Conservation (phyloP, 179 eudicot species). For the Carnegiea gigantea region DNA sequence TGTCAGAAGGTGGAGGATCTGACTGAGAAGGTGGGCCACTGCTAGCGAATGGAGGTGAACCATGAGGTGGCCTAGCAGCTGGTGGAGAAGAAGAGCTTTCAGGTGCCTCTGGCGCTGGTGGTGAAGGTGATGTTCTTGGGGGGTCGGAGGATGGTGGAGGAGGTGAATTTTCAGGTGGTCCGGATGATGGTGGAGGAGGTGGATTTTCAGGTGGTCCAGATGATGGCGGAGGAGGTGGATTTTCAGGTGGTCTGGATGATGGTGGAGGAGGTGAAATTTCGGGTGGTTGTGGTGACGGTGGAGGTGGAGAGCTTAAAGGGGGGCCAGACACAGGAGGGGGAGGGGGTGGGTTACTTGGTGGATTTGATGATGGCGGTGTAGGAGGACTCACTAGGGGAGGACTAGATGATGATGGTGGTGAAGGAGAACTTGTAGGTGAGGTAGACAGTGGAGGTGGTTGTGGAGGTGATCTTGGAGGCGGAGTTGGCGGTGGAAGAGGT, state of each 20-base stretch:
- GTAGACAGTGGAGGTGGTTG: not conserved
- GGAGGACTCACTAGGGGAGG: constrained; percentile 31
- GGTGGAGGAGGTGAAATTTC: constrained; percentile 32
- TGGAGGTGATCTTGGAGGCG: constrained; percentile 22
- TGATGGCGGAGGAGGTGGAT: constrained; percentile 39
- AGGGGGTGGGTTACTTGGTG: constrained; percentile 22
- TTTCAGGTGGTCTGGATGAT: constrained; percentile 22
- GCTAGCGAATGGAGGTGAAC: constrained; percentile 22
- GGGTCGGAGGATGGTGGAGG: constrained; percentile 31
- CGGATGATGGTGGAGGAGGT: constrained; percentile 31
- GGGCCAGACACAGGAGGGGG: constrained; percentile 25
- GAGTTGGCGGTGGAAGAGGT: constrained; percentile 26
- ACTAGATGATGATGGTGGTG: constrained; percentile 28
- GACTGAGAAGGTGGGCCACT: constrained; percentile 12
- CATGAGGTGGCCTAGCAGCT: constrained; percentile 23
- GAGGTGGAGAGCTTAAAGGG: constrained; percentile 29
- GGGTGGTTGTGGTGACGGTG: constrained; percentile 22
- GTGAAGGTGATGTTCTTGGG: constrained; percentile 34
- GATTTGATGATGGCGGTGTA: constrained; percentile 21
- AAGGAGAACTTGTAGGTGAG: constrained; percentile 22
- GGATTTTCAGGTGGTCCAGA: constrained; percentile 18
- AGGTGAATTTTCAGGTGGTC: constrained; percentile 22
- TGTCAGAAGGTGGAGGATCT: constrained; percentile 27
- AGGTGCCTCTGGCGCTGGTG: constrained; percentile 31
- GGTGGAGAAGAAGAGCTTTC: constrained; percentile 29